Evolutionary conservation across 768 basidiomycete species (phyloP), one percentile per base, ranked within the genome.

Genomic region (Russula sp.): DNA sequence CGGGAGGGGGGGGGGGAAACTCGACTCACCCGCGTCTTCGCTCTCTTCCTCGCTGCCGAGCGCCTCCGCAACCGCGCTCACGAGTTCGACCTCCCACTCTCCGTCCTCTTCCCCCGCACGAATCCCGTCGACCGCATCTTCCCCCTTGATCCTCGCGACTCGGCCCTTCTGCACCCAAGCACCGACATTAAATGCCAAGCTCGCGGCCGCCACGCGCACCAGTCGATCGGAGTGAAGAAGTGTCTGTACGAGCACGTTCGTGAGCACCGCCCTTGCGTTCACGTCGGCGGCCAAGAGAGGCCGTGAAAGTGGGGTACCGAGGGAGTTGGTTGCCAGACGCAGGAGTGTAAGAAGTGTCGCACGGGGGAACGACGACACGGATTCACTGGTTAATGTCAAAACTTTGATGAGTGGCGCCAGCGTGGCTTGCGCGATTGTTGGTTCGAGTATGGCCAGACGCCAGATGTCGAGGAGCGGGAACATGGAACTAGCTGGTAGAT

Each of bases 391-490:
- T 3, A 71, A 67, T 2, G 59, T 61, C 18, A 73, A 67, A 16
- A 79, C 78, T 64, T 81, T 80, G 29, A 75, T 71, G 35, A 88
- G 68, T 56, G 88, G 74, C 6, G 75, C 25, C 8, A 69, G 66
- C 13, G 87, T 71, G 0, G 81, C 80, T 22, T 46, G 45, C 2
- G 63, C 63, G 5, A 65, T 59, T 6, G 38, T 16, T 5, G 79
- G 75, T 70, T 91, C 86, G 22, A 94, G 80, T 18, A 90, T 70
- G 0, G 86, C 87, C 10, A 94, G 77, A 1, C 92, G 79, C 87
- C 91, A 90, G 65, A 94, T 77, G 69, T 96, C 93, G 11, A 85
- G 80, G 5, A 94, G 70, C 0, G 93, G 93, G 75, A 95, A 96
- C 35, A 92, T 76, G 42, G 82, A 75, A 9, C 78, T 76, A 0